Evolutionary conservation across 768 basidiomycete genomes (phyloP).

Genomic region (Pleurotus platypus): DNA sequence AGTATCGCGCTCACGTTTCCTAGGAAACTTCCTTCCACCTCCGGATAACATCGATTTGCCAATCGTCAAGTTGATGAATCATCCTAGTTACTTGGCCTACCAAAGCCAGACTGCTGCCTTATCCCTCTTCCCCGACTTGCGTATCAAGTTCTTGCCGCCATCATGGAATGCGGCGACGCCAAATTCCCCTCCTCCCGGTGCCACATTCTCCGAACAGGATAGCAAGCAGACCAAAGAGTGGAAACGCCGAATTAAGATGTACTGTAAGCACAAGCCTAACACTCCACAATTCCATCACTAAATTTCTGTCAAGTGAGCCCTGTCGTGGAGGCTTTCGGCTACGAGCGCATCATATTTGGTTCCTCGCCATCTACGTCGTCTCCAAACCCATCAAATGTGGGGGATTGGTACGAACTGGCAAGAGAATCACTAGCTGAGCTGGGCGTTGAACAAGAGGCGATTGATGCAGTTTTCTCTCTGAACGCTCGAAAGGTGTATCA

Average conservation of each 20-base stretch:
- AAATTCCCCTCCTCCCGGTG: slow-evolving; percentile 34
- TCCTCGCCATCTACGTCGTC: slow-evolving; percentile 62
- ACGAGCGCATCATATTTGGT: slow-evolving; percentile 78
- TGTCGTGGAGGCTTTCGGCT: slow-evolving; percentile 83
- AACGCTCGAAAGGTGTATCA: slow-evolving; percentile 49
- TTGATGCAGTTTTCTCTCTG: slow-evolving; percentile 68
- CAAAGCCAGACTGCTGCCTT: slow-evolving; percentile 69
- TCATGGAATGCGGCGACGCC: slow-evolving; percentile 61
- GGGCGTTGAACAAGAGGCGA: slow-evolving; percentile 70
- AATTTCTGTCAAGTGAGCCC: slow-evolving; percentile 56
- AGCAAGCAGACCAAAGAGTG: slow-evolving; percentile 57
- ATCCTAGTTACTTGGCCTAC: slow-evolving; percentile 69
- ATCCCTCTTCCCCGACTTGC: slow-evolving; percentile 69
- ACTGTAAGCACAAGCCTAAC: slow-evolving; percentile 50
- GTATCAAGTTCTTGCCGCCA: slow-evolving; percentile 76
- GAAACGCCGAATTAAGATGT: slow-evolving; percentile 79
- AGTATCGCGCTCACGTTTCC: slow-evolving; percentile 8
- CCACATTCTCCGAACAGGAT: background rate
- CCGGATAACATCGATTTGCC: slow-evolving; percentile 68
- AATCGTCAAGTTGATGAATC: slow-evolving; percentile 76
- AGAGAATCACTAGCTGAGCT: slow-evolving; percentile 77
- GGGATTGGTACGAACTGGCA: slow-evolving; percentile 80
- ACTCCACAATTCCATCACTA: background rate
- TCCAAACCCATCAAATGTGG: slow-evolving; percentile 44
- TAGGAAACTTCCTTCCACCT: slow-evolving; percentile 80